Percentiles rank a stretch among this genome's conserved stretches.
These are phyloP conservation scores for Immersiella caudata DNA, from an alignment of 495 filamentous ascomycete genomes.

Conservation along the genomic window DNA sequence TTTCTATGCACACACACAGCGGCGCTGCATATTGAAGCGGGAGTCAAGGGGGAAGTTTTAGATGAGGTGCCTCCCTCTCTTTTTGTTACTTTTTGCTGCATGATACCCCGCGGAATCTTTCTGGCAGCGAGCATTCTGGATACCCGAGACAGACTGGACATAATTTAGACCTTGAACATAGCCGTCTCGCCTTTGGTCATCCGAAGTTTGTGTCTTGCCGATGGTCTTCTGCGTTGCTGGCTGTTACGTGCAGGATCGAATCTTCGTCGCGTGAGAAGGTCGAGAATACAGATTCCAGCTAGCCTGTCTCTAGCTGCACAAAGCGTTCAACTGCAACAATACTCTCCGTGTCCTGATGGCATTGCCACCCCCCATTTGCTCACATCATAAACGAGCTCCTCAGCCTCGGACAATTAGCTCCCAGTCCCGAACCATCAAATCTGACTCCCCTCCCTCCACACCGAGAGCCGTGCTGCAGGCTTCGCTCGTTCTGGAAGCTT, in stretches of 20 bases:
- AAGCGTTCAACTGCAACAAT: not conserved
- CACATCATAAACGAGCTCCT: not conserved
- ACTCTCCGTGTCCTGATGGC: not conserved
- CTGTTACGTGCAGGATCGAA: not conserved
- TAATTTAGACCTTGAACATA: not conserved
- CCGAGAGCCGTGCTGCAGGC: constrained; percentile 3
- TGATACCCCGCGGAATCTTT: not conserved
- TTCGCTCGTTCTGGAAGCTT: constrained; percentile 16
- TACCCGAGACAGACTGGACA: not conserved
- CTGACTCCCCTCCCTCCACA: not conserved
- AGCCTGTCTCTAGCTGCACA: too few relatives aligned
- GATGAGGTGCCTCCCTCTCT: not conserved
- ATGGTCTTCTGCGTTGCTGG: not conserved
- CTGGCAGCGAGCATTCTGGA: not conserved
- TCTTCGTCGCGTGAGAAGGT: too few relatives aligned
- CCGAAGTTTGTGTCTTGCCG: not conserved
- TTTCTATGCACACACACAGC: not conserved
- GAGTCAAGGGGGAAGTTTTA: not conserved
- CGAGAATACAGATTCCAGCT: too few relatives aligned
- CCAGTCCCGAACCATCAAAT: too few relatives aligned
- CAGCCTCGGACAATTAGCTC: not conserved
- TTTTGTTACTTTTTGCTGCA: constrained; percentile 8
- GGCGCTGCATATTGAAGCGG: not conserved
- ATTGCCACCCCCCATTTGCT: not conserved
- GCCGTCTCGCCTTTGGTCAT: not conserved